These are phyloP conservation scores for Sequoia sempervirens DNA, from an alignment of 75 land plant genomes.

Conservation along the genomic window DNA sequence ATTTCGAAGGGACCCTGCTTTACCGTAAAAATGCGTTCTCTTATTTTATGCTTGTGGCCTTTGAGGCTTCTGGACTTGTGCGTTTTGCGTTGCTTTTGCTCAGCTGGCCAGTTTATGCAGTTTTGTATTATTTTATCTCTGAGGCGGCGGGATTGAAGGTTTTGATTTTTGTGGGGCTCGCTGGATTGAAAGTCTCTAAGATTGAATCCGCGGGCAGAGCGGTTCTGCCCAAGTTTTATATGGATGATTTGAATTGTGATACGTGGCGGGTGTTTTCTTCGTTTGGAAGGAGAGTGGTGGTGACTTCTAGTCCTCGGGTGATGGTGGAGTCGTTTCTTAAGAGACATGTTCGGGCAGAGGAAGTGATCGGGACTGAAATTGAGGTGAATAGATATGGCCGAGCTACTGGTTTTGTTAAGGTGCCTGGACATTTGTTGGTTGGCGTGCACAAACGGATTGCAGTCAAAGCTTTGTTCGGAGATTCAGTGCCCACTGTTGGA, in stretches of 20 bases:
- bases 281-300: conserved; percentile 57
- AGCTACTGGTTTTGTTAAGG: conserved; percentile 65
- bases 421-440: conserved; percentile 26
- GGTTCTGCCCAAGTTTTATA: conserved; percentile 92
- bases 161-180: conserved; percentile 50
- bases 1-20: conserved; percentile 72
- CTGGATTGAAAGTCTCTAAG: conserved; percentile 50
- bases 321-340: conserved; percentile 87
- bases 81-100: conserved; percentile 60
- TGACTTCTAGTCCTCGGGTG: conserved; percentile 59
- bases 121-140: conserved; percentile 32
- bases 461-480: conserved; percentile 30
- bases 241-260: conserved; percentile 63
- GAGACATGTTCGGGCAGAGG: conserved; percentile 67
- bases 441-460: conserved; percentile 15
- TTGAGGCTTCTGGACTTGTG: conserved; percentile 74
- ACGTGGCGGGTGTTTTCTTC: conserved; percentile 64
- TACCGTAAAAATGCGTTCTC: conserved; percentile 52
- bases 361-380: conserved; percentile 81
- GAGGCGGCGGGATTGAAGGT: conserved; percentile 41
- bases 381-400: conserved; percentile 51
- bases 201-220: conserved; percentile 79
- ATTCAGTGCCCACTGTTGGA: conserved; percentile 44
- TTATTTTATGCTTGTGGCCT: conserved; percentile 89
- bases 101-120: conserved; percentile 56